Conservation (phyloP, 73 alveolate genomes). For the Paramecium sexaurelia region DNA sequence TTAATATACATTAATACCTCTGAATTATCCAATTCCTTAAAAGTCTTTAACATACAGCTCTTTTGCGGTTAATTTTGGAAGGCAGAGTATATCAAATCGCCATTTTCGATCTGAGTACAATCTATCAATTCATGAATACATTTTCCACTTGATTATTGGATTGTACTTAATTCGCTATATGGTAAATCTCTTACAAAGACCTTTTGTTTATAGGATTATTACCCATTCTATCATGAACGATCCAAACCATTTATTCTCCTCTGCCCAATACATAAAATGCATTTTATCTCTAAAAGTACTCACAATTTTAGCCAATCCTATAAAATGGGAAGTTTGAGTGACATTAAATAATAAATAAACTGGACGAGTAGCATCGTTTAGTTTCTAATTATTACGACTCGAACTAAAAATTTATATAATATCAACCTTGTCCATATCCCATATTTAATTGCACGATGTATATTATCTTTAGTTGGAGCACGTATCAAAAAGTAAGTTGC, state of each 20-base stretch:
- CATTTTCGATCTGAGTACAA: conserved; percentile 24
- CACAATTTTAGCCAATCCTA: conserved; percentile 71
- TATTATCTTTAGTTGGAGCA: conserved; percentile 69
- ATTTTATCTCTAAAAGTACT: conserved; percentile 61
- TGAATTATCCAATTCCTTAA: conserved; percentile 39
- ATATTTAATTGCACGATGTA: conserved; percentile 62
- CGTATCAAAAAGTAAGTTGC: conserved; percentile 72
- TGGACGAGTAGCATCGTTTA: conserved; percentile 70
- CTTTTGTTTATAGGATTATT: not conserved
- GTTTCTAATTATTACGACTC: conserved; percentile 69
- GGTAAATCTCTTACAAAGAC: conserved; percentile 72
- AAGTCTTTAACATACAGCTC: not conserved
- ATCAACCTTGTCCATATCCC: conserved; percentile 71
- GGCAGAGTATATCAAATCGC: not conserved
- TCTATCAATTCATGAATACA: conserved; percentile 58
- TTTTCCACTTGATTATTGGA: conserved; percentile 41
- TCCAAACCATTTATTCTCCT: conserved; percentile 75
- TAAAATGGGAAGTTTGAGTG: conserved; percentile 65
- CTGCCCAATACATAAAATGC: conserved; percentile 72
- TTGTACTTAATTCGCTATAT: conserved; percentile 57
- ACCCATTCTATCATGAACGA: conserved; percentile 74
- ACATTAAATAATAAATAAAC: conserved; percentile 69
- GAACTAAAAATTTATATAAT: conserved; percentile 3
- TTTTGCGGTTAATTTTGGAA: not conserved
- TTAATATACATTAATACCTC: not conserved